Conservation (phyloP, 306 rosid genomes). For the Trichosanthes cucumerina region DNA sequence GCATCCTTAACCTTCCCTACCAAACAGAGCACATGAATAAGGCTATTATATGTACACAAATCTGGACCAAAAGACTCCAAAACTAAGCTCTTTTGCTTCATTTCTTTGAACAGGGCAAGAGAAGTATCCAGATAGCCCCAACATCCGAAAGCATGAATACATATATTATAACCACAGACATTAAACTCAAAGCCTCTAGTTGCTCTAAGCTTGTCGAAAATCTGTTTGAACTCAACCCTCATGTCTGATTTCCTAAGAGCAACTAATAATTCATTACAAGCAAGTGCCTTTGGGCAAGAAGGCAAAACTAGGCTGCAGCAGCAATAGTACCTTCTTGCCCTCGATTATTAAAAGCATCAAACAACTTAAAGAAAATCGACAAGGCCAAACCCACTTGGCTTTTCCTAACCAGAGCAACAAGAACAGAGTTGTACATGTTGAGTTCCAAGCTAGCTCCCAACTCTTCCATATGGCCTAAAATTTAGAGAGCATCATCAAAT, state of each 20-base stretch:
- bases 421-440: slow-evolving; percentile 36
- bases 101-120: slow-evolving; percentile 47
- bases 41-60: slow-evolving; percentile 67
- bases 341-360: slow-evolving; percentile 14
- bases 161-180: slow-evolving; percentile 50
- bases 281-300: slow-evolving; percentile 17
- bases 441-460: slow-evolving; percentile 23
- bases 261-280: slow-evolving; percentile 51
- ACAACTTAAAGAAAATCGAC: slow-evolving; percentile 44
- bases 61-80: slow-evolving; percentile 43
- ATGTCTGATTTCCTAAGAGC: slow-evolving; percentile 52
- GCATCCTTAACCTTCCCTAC: slow-evolving; percentile 72
- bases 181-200: slow-evolving; percentile 37
- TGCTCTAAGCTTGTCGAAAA: slow-evolving; percentile 41
- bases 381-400: slow-evolving; percentile 52
- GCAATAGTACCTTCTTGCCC: neutral
- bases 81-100: slow-evolving; percentile 35
- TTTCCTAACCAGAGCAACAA: slow-evolving; percentile 46
- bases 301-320: neutral
- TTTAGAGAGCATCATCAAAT: slow-evolving; percentile 37
- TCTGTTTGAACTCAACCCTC: slow-evolving; percentile 45
- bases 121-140: slow-evolving; percentile 73
- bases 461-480: slow-evolving; percentile 42
- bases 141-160: slow-evolving; percentile 72
- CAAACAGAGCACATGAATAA: slow-evolving; percentile 53